phyloP scores from a whole-genome alignment of 1,139 yeast genomes.

The Suhomyces anneliseae region DNA sequence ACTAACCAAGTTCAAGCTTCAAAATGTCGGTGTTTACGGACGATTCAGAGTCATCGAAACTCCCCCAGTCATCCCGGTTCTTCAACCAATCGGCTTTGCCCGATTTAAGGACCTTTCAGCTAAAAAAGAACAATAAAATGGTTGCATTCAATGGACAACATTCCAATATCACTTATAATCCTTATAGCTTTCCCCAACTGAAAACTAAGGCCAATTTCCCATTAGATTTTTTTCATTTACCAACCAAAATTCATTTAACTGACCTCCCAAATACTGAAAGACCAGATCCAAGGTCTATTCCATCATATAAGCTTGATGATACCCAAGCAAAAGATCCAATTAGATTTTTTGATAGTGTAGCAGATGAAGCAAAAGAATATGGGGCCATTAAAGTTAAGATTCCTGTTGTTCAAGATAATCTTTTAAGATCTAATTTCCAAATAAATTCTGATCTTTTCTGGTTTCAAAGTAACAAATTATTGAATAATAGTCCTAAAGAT shows the following conservation, averaged over 20 bases:
- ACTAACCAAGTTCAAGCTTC: background rate
- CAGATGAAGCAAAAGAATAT: constrained; percentile 45
- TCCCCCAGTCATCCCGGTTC: constrained; percentile 40
- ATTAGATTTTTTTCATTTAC: constrained; percentile 34
- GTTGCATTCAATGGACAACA: constrained; percentile 29
- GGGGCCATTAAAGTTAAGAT: constrained; percentile 80
- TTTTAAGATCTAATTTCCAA: constrained; percentile 38
- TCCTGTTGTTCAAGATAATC: constrained; percentile 39
- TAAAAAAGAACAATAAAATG: constrained; percentile 20
- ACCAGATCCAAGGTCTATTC: constrained; percentile 19
- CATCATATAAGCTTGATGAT: constrained; percentile 42
- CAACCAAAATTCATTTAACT: constrained; percentile 27
- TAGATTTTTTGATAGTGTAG: constrained; percentile 48
- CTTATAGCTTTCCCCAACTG: constrained; percentile 45
- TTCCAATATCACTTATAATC: constrained; percentile 40
- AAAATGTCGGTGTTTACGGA: constrained; percentile 12
- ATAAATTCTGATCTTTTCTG: constrained; percentile 47
- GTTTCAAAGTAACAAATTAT: constrained; percentile 51
- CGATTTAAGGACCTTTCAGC: constrained; percentile 26
- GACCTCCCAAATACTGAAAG: constrained; percentile 14
- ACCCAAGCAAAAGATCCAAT: constrained; percentile 53
- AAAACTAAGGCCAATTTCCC: constrained; percentile 42
- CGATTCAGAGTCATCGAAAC: constrained; percentile 19
- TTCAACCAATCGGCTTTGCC: constrained; percentile 31
- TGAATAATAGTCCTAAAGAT: constrained; percentile 30